These are phyloP conservation scores for Termitomyces sp. DNA, from an alignment of 768 basidiomycete genomes.

Conservation along the genomic window DNA sequence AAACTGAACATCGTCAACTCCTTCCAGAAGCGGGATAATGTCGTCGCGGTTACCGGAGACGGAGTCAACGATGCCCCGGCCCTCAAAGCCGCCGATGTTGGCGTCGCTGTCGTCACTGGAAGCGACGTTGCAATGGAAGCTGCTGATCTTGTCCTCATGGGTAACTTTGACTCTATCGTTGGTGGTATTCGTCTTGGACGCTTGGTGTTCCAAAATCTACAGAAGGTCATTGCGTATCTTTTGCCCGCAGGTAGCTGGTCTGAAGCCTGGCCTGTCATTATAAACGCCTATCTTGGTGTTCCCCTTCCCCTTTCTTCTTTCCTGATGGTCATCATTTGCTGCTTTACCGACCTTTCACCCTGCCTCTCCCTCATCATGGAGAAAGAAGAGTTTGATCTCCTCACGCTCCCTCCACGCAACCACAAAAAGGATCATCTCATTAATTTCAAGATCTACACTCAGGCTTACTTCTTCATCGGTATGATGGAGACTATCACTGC, in stretches of 20 bases:
- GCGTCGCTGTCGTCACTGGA: constrained; percentile 46
- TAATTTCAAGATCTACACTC: constrained; percentile 18
- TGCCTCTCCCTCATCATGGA: constrained; percentile 19
- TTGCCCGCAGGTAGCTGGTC: constrained; percentile 57
- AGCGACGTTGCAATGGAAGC: constrained; percentile 50
- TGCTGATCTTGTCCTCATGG: constrained; percentile 40
- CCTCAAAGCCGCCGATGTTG: constrained; percentile 52
- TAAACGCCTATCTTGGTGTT: constrained; percentile 57
- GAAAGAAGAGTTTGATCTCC: constrained; percentile 20
- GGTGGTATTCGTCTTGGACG: constrained; percentile 59
- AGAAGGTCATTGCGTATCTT: constrained; percentile 47
- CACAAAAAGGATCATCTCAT: constrained; percentile 20
- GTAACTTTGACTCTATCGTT: constrained; percentile 54
- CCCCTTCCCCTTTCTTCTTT: constrained; percentile 51
- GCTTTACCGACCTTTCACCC: constrained; percentile 16
- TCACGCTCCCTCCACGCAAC: constrained; percentile 17
- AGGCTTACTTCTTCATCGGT: constrained; percentile 17
- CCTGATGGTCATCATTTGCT: constrained; percentile 20
- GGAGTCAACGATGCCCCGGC: constrained; percentile 54
- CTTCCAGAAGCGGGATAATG: constrained; percentile 44
- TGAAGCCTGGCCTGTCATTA: constrained; percentile 53
- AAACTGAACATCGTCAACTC: constrained; percentile 56
- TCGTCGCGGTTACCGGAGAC: constrained; percentile 55
- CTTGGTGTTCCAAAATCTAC: constrained; percentile 55
- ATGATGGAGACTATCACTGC: constrained; percentile 18